Percentiles rank a stretch among this genome's conserved stretches.
These are phyloP conservation scores for Pinus albicaulis DNA, from an alignment of 75 land plant species.

Conservation along the genomic window DNA sequence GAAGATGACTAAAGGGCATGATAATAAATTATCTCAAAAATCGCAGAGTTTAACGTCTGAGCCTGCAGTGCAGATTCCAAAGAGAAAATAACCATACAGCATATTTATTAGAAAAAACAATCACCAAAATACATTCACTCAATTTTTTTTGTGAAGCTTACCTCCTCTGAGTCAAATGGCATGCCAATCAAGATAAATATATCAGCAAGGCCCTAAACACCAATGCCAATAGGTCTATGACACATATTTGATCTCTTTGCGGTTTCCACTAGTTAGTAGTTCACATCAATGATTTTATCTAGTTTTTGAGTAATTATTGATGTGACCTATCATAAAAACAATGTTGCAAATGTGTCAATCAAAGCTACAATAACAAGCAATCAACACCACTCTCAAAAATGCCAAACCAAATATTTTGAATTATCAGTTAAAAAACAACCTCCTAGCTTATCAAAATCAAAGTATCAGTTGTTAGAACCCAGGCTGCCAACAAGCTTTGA, in stretches of 20 bases:
- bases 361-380: background rate
- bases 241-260: constrained; percentile 79
- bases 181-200: constrained; percentile 92
- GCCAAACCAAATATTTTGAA: background rate
- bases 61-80: constrained; percentile 57
- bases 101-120: background rate
- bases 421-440: constrained; percentile 1
- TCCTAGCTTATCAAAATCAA: constrained; percentile 49
- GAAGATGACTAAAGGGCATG: constrained; percentile 86
- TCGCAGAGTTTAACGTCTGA: constrained; percentile 79
- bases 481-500: constrained; percentile 45
- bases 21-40: constrained; percentile 96
- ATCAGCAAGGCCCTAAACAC: constrained; percentile 97
- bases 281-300: constrained; percentile 92
- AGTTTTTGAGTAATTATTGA: constrained; percentile 70
- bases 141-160: constrained; percentile 8
- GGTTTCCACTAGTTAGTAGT: constrained; percentile 90
- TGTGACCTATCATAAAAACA: constrained; percentile 56
- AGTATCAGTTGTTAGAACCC: constrained; percentile 32
- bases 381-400: background rate
- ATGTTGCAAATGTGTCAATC: background rate
- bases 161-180: constrained; percentile 97
- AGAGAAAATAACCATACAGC: background rate
- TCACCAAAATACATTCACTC: background rate
- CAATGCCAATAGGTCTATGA: constrained; percentile 94